These are phyloP conservation scores for Fusarium graminum DNA, from an alignment of 2,329 filamentous ascomycete genomes.

Conservation along the genomic window DNA sequence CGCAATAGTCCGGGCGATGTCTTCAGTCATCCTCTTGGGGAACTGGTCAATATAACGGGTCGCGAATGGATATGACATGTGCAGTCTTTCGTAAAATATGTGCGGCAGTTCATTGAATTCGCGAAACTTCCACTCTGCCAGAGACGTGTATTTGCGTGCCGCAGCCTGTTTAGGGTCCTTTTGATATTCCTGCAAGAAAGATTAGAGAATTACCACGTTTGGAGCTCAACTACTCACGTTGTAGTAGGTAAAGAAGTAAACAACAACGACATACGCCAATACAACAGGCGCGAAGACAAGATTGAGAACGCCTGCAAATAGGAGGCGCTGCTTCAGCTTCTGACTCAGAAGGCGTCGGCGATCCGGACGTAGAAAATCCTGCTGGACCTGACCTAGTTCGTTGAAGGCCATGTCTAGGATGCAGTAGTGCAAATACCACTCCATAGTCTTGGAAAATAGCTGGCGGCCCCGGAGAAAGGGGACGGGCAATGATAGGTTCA, in stretches of 20 bases:
- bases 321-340: slow-evolving; percentile 81
- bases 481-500: slow-evolving; percentile 87
- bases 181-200: slow-evolving; percentile 80
- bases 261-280: slow-evolving; percentile 85
- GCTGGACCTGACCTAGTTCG: slow-evolving; percentile 85
- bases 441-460: slow-evolving; percentile 88
- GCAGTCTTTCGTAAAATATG: slow-evolving; percentile 87
- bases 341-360: slow-evolving; percentile 83
- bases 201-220: too few species aligned
- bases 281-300: slow-evolving; percentile 88
- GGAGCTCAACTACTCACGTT: slow-evolving; percentile 69
- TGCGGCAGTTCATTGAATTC: slow-evolving; percentile 98
- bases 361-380: slow-evolving; percentile 86
- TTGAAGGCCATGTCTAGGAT: slow-evolving; percentile 96
- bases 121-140: slow-evolving; percentile 97
- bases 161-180: slow-evolving; percentile 92
- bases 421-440: slow-evolving; percentile 92
- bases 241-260: slow-evolving; percentile 96
- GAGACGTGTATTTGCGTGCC: slow-evolving; percentile 84
- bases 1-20: slow-evolving; percentile 84
- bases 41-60: slow-evolving; percentile 95
- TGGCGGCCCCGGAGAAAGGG: slow-evolving; percentile 85
- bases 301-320: slow-evolving; percentile 87
- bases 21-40: slow-evolving; percentile 92
- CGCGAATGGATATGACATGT: slow-evolving; percentile 95